phyloP scores from a whole-genome alignment of 2,329 filamentous ascomycete genomes.

The Beauveria caledonica region DNA sequence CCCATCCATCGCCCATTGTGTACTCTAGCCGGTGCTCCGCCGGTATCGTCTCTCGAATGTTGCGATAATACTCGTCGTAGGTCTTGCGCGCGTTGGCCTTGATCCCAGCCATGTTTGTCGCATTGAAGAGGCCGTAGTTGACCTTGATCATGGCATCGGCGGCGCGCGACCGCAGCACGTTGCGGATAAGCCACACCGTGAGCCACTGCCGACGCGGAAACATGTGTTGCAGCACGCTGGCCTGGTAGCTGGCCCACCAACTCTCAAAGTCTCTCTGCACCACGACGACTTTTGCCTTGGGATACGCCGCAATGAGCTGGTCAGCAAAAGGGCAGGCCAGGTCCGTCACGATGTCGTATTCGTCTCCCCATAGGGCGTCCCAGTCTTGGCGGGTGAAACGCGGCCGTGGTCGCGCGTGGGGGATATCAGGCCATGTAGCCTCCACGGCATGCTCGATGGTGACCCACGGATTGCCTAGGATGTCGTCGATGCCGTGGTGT shows the following conservation, averaged over 20 bases:
- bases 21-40: conserved; percentile 21
- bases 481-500: conserved; percentile 12
- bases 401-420: conserved; percentile 6
- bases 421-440: conserved; percentile 10
- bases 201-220: conserved; percentile 13
- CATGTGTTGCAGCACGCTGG: conserved; percentile 14
- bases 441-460: neutral
- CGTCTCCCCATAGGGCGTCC: conserved; percentile 18
- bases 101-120: neutral
- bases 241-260: conserved; percentile 18
- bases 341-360: conserved; percentile 21
- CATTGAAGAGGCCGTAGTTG: neutral
- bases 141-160: neutral
- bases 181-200: neutral
- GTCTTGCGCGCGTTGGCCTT: conserved; percentile 11
- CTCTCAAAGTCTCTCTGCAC: conserved; percentile 20
- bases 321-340: conserved; percentile 17
- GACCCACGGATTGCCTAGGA: neutral
- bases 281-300: conserved; percentile 23
- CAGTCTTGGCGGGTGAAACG: conserved; percentile 16
- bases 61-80: conserved; percentile 21
- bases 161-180: conserved; percentile 13
- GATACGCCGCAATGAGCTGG: conserved; percentile 21
- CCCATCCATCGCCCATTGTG: conserved; percentile 23
- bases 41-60: conserved; percentile 18